Evolutionary conservation across 2,329 filamentous ascomycete species (phyloP), one percentile per base, ranked within the genome.

Genomic region (Thermothelomyces thermophilus): DNA sequence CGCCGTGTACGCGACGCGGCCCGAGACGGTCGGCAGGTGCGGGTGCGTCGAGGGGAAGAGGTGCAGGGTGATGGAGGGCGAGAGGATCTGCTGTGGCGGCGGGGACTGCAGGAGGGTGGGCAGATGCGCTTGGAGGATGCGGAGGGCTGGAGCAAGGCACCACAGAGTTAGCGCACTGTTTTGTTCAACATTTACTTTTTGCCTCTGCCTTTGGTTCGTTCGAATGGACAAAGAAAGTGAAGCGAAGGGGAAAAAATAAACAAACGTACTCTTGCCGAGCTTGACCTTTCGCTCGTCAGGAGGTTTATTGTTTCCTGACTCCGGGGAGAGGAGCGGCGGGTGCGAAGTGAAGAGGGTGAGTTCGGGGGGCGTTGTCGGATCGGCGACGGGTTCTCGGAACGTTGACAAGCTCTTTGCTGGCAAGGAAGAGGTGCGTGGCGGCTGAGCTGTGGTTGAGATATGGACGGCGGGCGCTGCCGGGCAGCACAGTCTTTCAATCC

Each of bases 1-100:
- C 16, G 93, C 91, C 31, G 86, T 86, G 67, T 98, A 98, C 41
- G 89, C 86, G 31, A 96, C 86, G 41, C 87, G 82, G 46, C 93
- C 93, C 24, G 87, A 88, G 35, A 97, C 93, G n/a, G 83, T 86
- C 30, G 93, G 93, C 2, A 98, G 86, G 66, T 91, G 86, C 2
- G 87, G 88, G 62, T 94, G 87, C 0, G 87, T 93, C 24, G 82
- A 80, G 33, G 83, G 83, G 66, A 86, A 86, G 57, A 86, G 79
- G 64, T 83, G 79, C 36, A 86, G 79, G 8, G 79, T 78, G 67
- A 87, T 86, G 62, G 84, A 78, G 30, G 87, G 83, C 35, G 85
- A 82, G 56, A 94, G 81, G 55, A 95, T 79, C 52, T 89, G 83
- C 60, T 86, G 80, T 14, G 89, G 83, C 5, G 85, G 72, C 2